Evolutionary conservation across 805 yeast genomes (phyloP).

Genomic region (Candida chilensis): DNA sequence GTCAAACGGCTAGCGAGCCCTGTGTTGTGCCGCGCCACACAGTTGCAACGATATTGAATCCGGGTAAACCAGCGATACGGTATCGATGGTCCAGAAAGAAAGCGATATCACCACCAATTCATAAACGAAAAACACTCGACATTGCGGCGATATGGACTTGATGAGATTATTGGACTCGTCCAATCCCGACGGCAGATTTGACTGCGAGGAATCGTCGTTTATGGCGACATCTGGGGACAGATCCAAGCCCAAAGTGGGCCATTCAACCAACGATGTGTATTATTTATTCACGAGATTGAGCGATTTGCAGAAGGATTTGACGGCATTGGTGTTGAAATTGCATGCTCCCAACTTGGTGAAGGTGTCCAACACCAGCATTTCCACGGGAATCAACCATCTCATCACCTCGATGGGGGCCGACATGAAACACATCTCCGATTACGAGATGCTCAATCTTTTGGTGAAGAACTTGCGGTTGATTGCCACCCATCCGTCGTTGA

Average conservation of each 20-base stretch:
- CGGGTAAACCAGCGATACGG: not conserved
- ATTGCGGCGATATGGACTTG: conserved; percentile 1
- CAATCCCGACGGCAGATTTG: not conserved
- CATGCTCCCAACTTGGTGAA: conserved; percentile 16
- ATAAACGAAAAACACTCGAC: not conserved
- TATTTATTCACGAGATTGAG: conserved; percentile 24
- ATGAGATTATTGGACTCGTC: conserved; percentile 1
- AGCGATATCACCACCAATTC: not conserved
- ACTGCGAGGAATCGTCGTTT: not conserved
- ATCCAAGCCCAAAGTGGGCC: conserved; percentile 4
- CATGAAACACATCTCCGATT: conserved; percentile 1
- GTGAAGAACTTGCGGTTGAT: conserved; percentile 38
- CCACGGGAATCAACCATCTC: not conserved
- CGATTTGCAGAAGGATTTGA: conserved; percentile 21
- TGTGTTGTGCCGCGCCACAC: not conserved
- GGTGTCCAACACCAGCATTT: not conserved
- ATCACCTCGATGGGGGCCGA: not conserved
- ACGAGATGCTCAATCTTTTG: conserved; percentile 29
- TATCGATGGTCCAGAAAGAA: not conserved
- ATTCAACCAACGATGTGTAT: conserved; percentile 15
- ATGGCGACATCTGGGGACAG: not conserved
- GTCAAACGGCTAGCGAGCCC: not conserved
- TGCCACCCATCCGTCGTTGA: conserved; percentile 56
- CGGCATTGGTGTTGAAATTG: conserved; percentile 19
- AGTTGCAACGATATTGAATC: not conserved